Evolutionary conservation across 306 rosid genomes (phyloP), one percentile per base, ranked within the genome.

Genomic region (Astragalus glycyphyllos): DNA sequence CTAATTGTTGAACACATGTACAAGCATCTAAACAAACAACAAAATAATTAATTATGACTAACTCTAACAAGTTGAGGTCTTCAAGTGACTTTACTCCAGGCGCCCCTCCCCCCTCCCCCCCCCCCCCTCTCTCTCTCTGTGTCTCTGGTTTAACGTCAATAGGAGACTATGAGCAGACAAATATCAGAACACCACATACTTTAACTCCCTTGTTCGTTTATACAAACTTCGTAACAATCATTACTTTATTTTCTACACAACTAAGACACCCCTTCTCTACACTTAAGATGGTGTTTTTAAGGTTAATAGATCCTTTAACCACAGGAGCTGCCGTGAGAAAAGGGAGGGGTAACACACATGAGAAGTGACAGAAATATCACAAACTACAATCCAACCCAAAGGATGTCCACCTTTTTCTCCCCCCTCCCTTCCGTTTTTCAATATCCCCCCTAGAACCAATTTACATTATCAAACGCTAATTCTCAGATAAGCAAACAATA

Each of bases 381-480:
- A 49, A 51, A 38, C 65, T 51, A 60, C 29, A 48, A 31, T 58
- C 38, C 61, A 58, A 38, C 72, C 23, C 74, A 72, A 46, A 59
- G 34, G 71, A 81, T 60, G 66, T 29, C 71, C 68, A 31, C 79
- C 76, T 67, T 57, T 40, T 31, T 7, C 11, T 10, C 26, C 49
- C 53, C 65, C 47, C 37, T 4, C 49, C 51, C 32, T 8, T 12
- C 35, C 66, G 34, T 10, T 72, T 85, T 58, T 64, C 75, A 11
- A 15, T 72, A 41, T 79, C 70, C 73, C 71, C 66, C 79, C 87
- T 83, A 86, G 83, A 83, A 86, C 58, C 78, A 89, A 92, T 92
- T 72, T 88, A 86, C 96, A 87, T n/a, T 69, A 79, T 82, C 74
- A 70, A 76, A 83, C 53, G 76, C 82, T 69, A 72, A 75, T 54